Percentiles rank a stretch among this genome's conserved stretches.
Evolutionary conservation across 139 green algal genomes (phyloP).

Genomic region (Chlamydomonas sphaeroides): DNA sequence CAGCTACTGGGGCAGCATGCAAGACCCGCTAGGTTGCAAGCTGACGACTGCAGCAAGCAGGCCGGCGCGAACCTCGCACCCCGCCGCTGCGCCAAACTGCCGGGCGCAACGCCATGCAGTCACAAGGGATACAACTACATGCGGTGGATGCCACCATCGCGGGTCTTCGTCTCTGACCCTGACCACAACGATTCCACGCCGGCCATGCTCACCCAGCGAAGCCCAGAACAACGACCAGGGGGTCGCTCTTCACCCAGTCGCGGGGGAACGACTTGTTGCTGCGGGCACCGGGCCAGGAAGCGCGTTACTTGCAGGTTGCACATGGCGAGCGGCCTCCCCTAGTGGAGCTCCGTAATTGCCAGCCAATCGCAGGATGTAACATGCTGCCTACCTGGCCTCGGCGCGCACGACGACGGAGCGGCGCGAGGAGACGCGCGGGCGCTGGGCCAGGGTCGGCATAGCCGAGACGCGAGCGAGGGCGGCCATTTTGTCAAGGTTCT

Average conservation of each 20-base stretch:
- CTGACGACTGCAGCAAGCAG: too few relatives aligned
- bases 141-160: neutral
- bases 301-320: neutral
- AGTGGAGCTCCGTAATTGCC: neutral
- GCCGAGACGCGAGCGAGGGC: slow-evolving; percentile 6
- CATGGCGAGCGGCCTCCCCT: neutral
- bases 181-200: neutral
- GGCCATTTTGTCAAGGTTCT: slow-evolving; percentile 5
- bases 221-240: slow-evolving; percentile 60
- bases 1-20: too few relatives aligned
- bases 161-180: neutral
- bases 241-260: slow-evolving; percentile 31
- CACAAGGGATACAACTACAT: neutral
- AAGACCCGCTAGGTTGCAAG: too few relatives aligned
- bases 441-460: slow-evolving; percentile 30
- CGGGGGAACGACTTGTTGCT: slow-evolving; percentile 18
- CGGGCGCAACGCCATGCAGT: too few relatives aligned
- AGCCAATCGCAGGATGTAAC: neutral
- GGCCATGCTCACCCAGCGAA: slow-evolving; percentile 56
- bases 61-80: too few relatives aligned
- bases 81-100: too few relatives aligned
- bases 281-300: neutral
- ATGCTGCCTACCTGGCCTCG: slow-evolving; percentile 37
- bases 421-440: slow-evolving; percentile 33
- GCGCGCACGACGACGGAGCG: slow-evolving; percentile 46